Percentiles rank a stretch among this genome's conserved stretches.
phyloP scores from a whole-genome alignment of 78 protist species.

The Isochrysis galbana region DNA sequence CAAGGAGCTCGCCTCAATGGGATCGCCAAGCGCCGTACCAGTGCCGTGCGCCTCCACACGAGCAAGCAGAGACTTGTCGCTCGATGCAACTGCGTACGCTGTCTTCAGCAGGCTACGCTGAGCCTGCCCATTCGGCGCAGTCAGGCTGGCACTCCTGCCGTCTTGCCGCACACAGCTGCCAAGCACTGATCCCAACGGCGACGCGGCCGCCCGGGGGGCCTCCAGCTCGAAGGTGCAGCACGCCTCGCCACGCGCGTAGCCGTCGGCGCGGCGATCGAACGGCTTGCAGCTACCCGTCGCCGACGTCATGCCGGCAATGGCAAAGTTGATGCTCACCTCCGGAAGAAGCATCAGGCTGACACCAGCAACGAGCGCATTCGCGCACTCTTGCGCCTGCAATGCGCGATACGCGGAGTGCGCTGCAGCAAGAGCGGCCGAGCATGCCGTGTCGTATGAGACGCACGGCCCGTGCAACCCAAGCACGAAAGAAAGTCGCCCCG shows the following conservation, averaged over 20 bases:
- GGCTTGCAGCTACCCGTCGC: slow-evolving; percentile 62
- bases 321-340: slow-evolving; percentile 14
- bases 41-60: neutral
- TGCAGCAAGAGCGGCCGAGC: slow-evolving; percentile 76
- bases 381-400: slow-evolving; percentile 55
- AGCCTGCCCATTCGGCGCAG: neutral
- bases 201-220: neutral
- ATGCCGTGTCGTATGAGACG: slow-evolving; percentile 79
- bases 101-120: neutral
- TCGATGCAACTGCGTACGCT: neutral
- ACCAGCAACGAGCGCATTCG: slow-evolving; percentile 69
- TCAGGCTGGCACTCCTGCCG: neutral
- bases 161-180: neutral
- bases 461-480: slow-evolving; percentile 76
- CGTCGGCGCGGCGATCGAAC: slow-evolving; percentile 75
- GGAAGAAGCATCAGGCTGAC: slow-evolving; percentile 66
- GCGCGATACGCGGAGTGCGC: slow-evolving; percentile 53
- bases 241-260: slow-evolving; percentile 74
- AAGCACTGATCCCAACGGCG: neutral
- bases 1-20: slow-evolving; percentile 48
- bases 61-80: slow-evolving; percentile 42
- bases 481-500: slow-evolving; percentile 71
- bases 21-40: slow-evolving; percentile 70
- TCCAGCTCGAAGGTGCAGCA: neutral
- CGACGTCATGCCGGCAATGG: slow-evolving; percentile 52